Percentiles rank a stretch among this genome's conserved stretches.
Evolutionary conservation across 768 basidiomycete genomes (phyloP).

Genomic region (Termitomyces sp.): DNA sequence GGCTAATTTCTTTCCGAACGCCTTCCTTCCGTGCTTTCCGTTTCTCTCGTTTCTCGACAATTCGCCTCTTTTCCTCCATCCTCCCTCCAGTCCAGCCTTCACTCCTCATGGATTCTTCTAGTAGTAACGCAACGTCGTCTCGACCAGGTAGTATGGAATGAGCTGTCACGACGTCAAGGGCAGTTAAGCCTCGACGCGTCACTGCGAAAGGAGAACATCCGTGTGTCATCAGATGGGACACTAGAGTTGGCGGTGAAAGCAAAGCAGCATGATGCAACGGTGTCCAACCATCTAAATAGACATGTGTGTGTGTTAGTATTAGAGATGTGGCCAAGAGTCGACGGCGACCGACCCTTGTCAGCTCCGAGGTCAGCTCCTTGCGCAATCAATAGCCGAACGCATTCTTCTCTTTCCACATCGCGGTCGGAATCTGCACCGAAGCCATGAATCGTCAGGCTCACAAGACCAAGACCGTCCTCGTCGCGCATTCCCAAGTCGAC

Average conservation of each 20-base stretch:
- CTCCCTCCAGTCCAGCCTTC: constrained; percentile 78
- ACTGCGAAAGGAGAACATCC: constrained; percentile 79
- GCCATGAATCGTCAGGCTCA: constrained; percentile 75
- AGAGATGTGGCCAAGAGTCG: constrained; percentile 6
- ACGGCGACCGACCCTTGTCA: constrained; percentile 56
- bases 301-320: not conserved
- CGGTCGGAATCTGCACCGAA: constrained; percentile 79
- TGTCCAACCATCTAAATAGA: constrained; percentile 81
- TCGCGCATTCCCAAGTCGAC: constrained; percentile 70
- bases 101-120: constrained; percentile 85
- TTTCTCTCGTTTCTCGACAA: constrained; percentile 53
- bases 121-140: constrained; percentile 78
- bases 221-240: constrained; percentile 90
- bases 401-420: constrained; percentile 89
- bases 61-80: constrained; percentile 63
- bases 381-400: constrained; percentile 70
- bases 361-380: constrained; percentile 69
- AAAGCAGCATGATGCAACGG: constrained; percentile 90
- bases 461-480: constrained; percentile 80
- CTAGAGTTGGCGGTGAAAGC: constrained; percentile 82
- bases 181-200: constrained; percentile 76
- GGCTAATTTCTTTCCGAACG: constrained; percentile 55
- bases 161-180: constrained; percentile 86
- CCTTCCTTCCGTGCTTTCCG: constrained; percentile 47
- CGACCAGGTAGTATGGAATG: constrained; percentile 78